Base-by-base conservation (phyloP, 1,284 basidiomycete species). In the Kalmanozyma brasiliensis region DNA sequence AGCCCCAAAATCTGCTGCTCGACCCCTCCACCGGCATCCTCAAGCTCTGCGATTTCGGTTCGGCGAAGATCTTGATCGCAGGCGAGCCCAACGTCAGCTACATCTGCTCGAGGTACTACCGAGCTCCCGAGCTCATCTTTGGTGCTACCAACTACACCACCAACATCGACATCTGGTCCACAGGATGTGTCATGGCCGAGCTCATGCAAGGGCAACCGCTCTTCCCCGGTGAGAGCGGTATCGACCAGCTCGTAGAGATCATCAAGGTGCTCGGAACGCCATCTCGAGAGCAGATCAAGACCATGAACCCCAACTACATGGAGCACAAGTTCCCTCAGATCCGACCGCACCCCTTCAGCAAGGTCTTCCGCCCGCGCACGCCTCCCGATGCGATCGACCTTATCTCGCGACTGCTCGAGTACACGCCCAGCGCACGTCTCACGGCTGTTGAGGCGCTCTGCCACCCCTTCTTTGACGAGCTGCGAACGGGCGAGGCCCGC, bases 261-360 rank as follows among this genome's bases (percentile, higher is more conserved):
- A 99, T 99, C 90, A 99, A 99, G 85, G 94, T 99, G 38, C 88
- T 99, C 64, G 95, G 95, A 19, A 99, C 96, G 20, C 95, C 95
- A 0, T 95, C 95, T 58, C 87, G 95, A 76, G 96, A 98, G 83
- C 96, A 99, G 85, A 99, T 99, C 88, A 98, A 98, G 90, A 98
- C 96, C 75, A 99, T 99, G 95, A 99, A 99, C 85, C 95, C 96
- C 47, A 83, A 87, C 83, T 99, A 99, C 85, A 98, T 98, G 96
- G 96, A 99, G 84, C 95, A 99, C 89, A 98, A 98, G 84, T 99
- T 99, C 87, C 95, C 95, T 8, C 95, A 98, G 85, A 99, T 99
- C 86, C 95, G 96, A 83, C 93, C 94, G 34, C 82, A 83, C 76
- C 82, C 82, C 33, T 83, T 83, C 73, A 71, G 57, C 49, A 83